Evolutionary conservation across 163 green algal genomes (phyloP).

Genomic region (Scenedesmus sp.): DNA sequence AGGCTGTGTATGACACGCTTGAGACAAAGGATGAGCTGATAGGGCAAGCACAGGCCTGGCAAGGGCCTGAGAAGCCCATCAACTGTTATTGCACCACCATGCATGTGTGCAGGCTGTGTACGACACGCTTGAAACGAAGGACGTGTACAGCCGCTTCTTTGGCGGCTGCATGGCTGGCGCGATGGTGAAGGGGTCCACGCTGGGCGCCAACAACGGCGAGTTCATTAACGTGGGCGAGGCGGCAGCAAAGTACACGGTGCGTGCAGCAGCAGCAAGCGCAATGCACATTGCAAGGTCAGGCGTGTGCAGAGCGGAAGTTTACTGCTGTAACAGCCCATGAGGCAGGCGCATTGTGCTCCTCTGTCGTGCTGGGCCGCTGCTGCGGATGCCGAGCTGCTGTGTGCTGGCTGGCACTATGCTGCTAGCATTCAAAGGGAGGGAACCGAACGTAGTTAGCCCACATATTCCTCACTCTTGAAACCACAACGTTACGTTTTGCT

Average conservation of each 20-base stretch:
- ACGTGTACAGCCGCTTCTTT: constrained; percentile 20
- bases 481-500: too few relatives aligned
- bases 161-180: neutral
- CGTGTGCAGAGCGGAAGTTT: neutral
- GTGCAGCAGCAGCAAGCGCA: neutral
- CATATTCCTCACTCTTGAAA: too few relatives aligned
- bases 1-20: constrained; percentile 6
- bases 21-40: neutral
- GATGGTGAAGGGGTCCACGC: neutral
- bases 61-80: too few relatives aligned
- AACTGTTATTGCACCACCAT: too few relatives aligned
- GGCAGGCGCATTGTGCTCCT: too few relatives aligned
- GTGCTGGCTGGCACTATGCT: neutral
- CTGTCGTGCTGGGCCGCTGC: too few relatives aligned
- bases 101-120: constrained; percentile 23
- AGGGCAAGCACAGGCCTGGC: too few relatives aligned
- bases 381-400: too few relatives aligned
- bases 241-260: constrained; percentile 1
- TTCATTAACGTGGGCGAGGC: neutral
- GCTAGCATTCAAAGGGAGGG: neutral
- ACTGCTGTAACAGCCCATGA: too few relatives aligned
- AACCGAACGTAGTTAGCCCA: too few relatives aligned
- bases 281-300: too few relatives aligned
- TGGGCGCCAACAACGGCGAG: neutral
- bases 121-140: constrained; percentile 22